Conservation (phyloP, 208 protist genomes). For the Crithidia acanthocephali region DNA sequence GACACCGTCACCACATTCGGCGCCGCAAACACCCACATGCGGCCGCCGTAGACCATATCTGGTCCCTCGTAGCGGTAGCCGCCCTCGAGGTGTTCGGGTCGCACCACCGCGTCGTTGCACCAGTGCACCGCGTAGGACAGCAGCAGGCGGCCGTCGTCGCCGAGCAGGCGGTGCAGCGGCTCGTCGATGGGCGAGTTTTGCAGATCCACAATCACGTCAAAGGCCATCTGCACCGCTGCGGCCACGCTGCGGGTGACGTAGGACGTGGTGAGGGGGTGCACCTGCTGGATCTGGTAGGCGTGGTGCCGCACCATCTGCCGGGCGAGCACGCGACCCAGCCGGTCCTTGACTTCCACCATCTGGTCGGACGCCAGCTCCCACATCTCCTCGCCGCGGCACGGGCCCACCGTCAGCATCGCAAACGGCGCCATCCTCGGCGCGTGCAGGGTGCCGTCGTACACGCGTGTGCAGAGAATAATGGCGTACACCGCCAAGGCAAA, state of each 20-base stretch:
- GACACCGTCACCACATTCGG: conserved; percentile 70
- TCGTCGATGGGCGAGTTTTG: conserved; percentile 60
- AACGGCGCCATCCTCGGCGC: conserved; percentile 79
- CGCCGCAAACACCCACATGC: conserved; percentile 77
- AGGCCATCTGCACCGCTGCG: conserved; percentile 62
- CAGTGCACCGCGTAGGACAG: conserved; percentile 81
- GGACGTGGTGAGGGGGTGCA: conserved; percentile 73
- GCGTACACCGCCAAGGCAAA: conserved; percentile 36
- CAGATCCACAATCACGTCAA: conserved; percentile 59
- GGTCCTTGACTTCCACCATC: conserved; percentile 64
- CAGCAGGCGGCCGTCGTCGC: conserved; percentile 57
- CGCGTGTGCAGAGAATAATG: conserved; percentile 45
- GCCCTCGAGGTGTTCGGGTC: conserved; percentile 30
- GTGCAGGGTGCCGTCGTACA: conserved; percentile 60
- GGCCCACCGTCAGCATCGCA: conserved; percentile 71
- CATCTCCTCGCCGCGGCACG: conserved; percentile 62
- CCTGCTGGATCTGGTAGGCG: conserved; percentile 71
- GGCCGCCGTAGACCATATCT: conserved; percentile 64
- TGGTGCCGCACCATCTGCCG: conserved; percentile 39
- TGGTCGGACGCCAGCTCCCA: conserved; percentile 66
- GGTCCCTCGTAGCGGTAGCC: conserved; percentile 67
- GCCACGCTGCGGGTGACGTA: conserved; percentile 57
- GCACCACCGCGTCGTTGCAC: conserved; percentile 73
- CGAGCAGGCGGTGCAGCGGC: conserved; percentile 55
- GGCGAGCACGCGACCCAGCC: conserved; percentile 41